Evolutionary conservation across 2,329 filamentous ascomycete species (phyloP), one percentile per base, ranked within the genome.

Genomic region (Thelonectria blattea): DNA sequence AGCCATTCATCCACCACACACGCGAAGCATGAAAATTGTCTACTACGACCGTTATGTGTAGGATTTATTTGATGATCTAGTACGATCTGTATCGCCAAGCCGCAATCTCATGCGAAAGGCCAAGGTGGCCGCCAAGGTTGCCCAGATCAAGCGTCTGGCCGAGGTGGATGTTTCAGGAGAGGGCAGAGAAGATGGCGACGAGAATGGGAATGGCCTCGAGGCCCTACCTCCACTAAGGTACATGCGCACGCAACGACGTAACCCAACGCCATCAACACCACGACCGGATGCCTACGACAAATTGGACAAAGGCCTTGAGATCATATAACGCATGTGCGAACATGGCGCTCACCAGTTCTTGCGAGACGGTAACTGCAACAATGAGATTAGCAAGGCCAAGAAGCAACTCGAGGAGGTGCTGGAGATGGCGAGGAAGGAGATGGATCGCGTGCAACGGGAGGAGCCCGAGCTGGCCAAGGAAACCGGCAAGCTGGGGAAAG

Each of bases 41-140:
- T 93, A 92, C 76, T 97, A 97, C 73, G 93, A 97, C 73, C 91
- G 90, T 67, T 89, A 92, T 63, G 89, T 96, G 4, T 93, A 97
- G 73, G 87, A 86, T 52, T 87, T 89, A 41, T 92, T 97, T 65
- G 93, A 96, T 69, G 83, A 89, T 56, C 79, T 97, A 52, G 93
- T 97, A 58, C 89, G 92, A 63, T 90, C 91, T 57, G 88, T 97
- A 37, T 92, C 91, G 5, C 86, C 87, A 1, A 91, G 90, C 51
- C 83, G 93, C 58, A 96, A 96, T 76, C 82, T 91, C 65, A 88
- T 97, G 74, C 88, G 93, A 50, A 96, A 94, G 76, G 92, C 90
- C 53, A 95, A 92, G 77, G 91, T 92, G 89, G 90, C 91, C 55
- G 88, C 88, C 56, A 89, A 88, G 71, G 87, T 92, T 59, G 88